Percentiles rank a stretch among this genome's conserved stretches.
Evolutionary conservation across 257 asterid genomes (phyloP).

Genomic region (Penstemon eatonii): DNA sequence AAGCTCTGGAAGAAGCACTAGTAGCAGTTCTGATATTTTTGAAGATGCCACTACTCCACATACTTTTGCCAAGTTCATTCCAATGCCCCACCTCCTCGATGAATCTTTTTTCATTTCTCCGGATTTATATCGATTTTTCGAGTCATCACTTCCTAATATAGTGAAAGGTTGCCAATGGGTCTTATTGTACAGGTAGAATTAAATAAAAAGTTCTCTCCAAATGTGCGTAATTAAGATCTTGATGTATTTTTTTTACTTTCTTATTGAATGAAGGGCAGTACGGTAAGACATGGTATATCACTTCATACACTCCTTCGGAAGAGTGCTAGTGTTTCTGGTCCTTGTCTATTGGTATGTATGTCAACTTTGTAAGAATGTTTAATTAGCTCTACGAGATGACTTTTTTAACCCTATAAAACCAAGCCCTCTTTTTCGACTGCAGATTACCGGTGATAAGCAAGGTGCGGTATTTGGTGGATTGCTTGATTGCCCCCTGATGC

Average conservation of each 20-base stretch:
- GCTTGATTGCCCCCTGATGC: constrained; percentile 83
- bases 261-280: constrained; percentile 89
- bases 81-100: constrained; percentile 58
- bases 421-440: constrained; percentile 24
- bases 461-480: constrained; percentile 97
- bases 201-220: constrained; percentile 1
- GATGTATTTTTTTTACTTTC: constrained; percentile 33
- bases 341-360: constrained; percentile 88
- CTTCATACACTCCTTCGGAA: constrained; percentile 82
- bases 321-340: constrained; percentile 64
- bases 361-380: not conserved
- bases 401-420: constrained; percentile 9
- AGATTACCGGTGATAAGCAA: constrained; percentile 89
- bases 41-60: constrained; percentile 65
- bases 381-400: constrained; percentile 4
- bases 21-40: constrained; percentile 52
- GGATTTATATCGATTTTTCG: constrained; percentile 69
- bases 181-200: constrained; percentile 72
- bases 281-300: constrained; percentile 91
- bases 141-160: constrained; percentile 87
- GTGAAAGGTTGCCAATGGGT: constrained; percentile 93
- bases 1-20: constrained; percentile 55
- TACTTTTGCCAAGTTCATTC: constrained; percentile 47
- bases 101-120: constrained; percentile 74
- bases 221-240: constrained; percentile 26